Conservation (phyloP, 768 basidiomycete genomes). For the Lactifluus subvellereus region DNA sequence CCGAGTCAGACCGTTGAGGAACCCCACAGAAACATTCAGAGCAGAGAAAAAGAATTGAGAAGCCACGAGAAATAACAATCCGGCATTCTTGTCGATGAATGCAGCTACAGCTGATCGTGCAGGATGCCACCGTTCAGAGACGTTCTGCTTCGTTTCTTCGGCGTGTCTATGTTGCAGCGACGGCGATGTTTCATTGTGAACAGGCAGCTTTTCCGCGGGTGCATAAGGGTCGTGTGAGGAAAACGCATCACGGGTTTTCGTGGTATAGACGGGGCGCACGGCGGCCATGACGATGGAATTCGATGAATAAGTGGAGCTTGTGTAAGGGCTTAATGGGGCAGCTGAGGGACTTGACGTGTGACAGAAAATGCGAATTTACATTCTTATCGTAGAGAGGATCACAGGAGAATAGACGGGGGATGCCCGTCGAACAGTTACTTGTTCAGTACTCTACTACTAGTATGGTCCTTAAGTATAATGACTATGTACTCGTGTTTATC, state of each 20-base stretch:
- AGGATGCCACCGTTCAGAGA: background rate
- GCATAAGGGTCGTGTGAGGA: background rate
- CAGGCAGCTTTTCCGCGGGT: background rate
- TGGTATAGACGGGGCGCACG: background rate
- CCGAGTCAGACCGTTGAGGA: constrained; percentile 45
- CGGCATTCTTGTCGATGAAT: constrained; percentile 39
- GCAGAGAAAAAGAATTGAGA: constrained; percentile 55
- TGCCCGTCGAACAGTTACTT: too few relatives aligned
- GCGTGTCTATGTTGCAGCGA: background rate
- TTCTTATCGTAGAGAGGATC: too few relatives aligned
- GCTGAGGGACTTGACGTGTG: too few relatives aligned
- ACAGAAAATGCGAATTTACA: too few relatives aligned
- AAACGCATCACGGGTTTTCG: background rate
- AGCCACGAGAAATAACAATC: constrained; percentile 51
- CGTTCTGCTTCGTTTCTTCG: background rate
- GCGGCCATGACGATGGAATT: background rate
- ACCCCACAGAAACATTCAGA: constrained; percentile 62
- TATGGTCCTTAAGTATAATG: too few relatives aligned
- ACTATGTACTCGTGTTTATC: too few relatives aligned
- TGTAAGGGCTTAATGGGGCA: background rate
- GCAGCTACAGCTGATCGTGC: background rate
- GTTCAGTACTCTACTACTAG: too few relatives aligned
- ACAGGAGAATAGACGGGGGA: too few relatives aligned
- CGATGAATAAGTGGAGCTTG: background rate
- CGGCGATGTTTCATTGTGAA: background rate